Evolutionary conservation across 2,329 filamentous ascomycete species (phyloP), one percentile per base, ranked within the genome.

Genomic region (Cryphonectria nitschkei): DNA sequence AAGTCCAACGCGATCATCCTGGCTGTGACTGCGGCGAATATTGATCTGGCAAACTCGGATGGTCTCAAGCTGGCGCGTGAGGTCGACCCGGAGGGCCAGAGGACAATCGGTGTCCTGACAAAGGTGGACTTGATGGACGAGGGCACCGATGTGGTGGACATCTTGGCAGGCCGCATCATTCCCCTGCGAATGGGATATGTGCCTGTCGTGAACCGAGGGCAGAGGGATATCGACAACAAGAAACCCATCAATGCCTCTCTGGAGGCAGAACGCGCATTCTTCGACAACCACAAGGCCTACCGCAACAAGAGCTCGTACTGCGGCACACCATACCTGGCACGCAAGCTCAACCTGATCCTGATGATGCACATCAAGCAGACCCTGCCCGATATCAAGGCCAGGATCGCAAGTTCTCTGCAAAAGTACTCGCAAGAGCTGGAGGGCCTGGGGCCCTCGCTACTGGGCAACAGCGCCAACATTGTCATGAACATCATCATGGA

Each of bases 341-440:
- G 95, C 76, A 99, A 99, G 84, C 89, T 99, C 72, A 99, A 99
- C 83, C 87, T 99, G 78, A 98, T 99, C 79, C 88, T 99, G 76
- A 98, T 99, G 95, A 99, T 99, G 96, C 96, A 99, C 85, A 99
- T 99, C 86, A 99, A 99, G 84, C 95, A 99, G 85, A 99, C 96
- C 1, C 88, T 99, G 19, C 96, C 96, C 56, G 96, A 99, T 79
- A 99, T 99, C 86, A 99, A 99, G 85, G 94, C 93, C 19, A 92
- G 97, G 74, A 99, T 99, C 76, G 89, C 93, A n/a, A 92, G 93
- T 75, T 98, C 95, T 19, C 86, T 99, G 72, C 92, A 95, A 79
- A 99, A 99, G 81, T 99, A 99, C 82, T 86, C 89, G 4, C 83
- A 89, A 58, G 96, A 99, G 81, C 87, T 99, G 32, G 85, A 89